These are phyloP conservation scores for Lolium multiflorum DNA, from an alignment of 176 grass and related monocot genomes.

Conservation along the genomic window DNA sequence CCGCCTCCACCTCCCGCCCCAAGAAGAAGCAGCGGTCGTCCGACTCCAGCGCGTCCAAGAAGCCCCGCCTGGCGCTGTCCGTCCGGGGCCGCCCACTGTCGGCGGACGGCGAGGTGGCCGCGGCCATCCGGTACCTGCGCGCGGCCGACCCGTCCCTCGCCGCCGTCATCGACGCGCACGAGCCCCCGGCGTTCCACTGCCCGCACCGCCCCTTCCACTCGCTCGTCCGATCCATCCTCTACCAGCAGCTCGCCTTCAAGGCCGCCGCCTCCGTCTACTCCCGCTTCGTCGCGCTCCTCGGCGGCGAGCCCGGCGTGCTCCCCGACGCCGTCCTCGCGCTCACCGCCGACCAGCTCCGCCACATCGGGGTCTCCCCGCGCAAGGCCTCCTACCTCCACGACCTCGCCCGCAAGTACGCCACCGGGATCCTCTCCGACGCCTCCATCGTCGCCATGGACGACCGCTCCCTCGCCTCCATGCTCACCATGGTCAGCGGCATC, in stretches of 20 bases:
- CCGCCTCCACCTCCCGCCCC: slow-evolving; percentile 16
- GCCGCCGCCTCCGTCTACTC: slow-evolving; percentile 88
- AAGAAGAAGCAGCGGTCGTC: slow-evolving; percentile 40
- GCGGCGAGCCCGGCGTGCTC: slow-evolving; percentile 71
- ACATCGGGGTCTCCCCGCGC: slow-evolving; percentile 92
- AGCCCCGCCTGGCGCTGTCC: slow-evolving; percentile 42
- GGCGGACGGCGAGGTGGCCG: slow-evolving; percentile 59
- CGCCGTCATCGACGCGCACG: slow-evolving; percentile 81
- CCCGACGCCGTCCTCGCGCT: slow-evolving; percentile 89
- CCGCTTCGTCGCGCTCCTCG: slow-evolving; percentile 77
- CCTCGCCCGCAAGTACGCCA: slow-evolving; percentile 78
- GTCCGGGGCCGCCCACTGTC: slow-evolving; percentile 69
- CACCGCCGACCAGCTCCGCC: slow-evolving; percentile 77
- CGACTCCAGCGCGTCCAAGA: slow-evolving; percentile 39
- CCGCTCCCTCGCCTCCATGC: slow-evolving; percentile 87
- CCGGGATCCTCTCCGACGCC: slow-evolving; percentile 83
- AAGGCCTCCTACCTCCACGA: slow-evolving; percentile 96
- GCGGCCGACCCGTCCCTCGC: slow-evolving; percentile 57
- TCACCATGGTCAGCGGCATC: slow-evolving; percentile 98
- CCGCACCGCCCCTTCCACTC: slow-evolving; percentile 89
- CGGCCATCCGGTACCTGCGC: slow-evolving; percentile 72
- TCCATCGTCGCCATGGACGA: slow-evolving; percentile 88
- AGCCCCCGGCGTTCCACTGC: slow-evolving; percentile 77
- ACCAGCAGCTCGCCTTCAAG: slow-evolving; percentile 97
- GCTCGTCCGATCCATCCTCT: slow-evolving; percentile 89